Conservation (phyloP, 2,329 filamentous ascomycete species). For the Microthyrium microscopicum region DNA sequence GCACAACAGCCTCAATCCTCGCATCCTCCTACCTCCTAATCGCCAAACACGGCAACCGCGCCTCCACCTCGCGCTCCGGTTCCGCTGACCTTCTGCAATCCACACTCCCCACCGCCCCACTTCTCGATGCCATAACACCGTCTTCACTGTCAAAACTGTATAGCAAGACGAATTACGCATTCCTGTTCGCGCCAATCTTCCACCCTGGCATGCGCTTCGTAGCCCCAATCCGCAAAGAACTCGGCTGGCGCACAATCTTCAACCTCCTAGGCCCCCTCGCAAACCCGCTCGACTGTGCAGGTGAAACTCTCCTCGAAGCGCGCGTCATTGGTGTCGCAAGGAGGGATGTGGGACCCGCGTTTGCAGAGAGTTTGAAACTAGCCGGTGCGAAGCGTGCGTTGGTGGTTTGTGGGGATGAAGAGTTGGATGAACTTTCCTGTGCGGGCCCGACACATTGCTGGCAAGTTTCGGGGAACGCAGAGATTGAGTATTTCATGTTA, state of each 20-base stretch:
- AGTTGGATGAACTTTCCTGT: conserved; percentile 89
- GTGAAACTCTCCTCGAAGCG: conserved; percentile 48
- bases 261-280: conserved; percentile 86
- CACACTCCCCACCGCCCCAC: conserved; percentile 54
- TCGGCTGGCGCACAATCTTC: conserved; percentile 94
- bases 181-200: conserved; percentile 90
- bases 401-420: conserved; percentile 84
- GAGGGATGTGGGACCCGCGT: conserved; percentile 71
- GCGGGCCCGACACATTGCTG: conserved; percentile 82
- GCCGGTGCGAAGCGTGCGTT: conserved; percentile 68
- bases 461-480: conserved; percentile 47
- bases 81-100: conserved; percentile 79
- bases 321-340: conserved; percentile 87
- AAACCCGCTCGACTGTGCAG: conserved; percentile 65
- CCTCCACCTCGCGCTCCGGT: conserved; percentile 87
- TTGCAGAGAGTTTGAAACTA: conserved; percentile 66
- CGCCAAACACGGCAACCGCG: conserved; percentile 91
- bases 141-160: conserved; percentile 58
- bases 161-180: conserved; percentile 71
- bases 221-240: conserved; percentile 66
- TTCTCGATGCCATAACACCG: conserved; percentile 58
- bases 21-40: conserved; percentile 72
- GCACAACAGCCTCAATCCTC: conserved; percentile 84
- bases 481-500: conserved; percentile 62
- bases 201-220: conserved; percentile 89